Evolutionary conservation across 2,329 filamentous ascomycete species (phyloP).

Genomic region (Cladosporium halotolerans): DNA sequence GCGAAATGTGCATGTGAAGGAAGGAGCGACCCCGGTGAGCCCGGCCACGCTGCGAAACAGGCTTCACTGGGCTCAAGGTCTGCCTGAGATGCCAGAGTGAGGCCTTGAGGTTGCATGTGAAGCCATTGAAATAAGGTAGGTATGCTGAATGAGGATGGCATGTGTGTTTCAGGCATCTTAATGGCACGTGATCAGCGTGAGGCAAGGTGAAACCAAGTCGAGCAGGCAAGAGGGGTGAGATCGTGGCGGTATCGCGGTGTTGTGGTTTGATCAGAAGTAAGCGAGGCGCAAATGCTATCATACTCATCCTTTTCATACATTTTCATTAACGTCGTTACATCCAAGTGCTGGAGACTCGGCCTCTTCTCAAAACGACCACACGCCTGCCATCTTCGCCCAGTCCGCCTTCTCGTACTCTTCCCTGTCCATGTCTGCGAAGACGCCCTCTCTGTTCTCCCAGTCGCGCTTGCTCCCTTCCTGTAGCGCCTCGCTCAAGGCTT

Average conservation of each 20-base stretch:
- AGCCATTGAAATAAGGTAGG: no score
- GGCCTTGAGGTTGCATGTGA: not conserved
- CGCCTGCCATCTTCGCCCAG: constrained; percentile 16
- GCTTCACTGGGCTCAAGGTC: no score
- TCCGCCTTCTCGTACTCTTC: constrained; percentile 14
- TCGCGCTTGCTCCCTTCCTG: constrained; percentile 34
- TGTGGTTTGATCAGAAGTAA: no score
- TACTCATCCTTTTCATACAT: constrained; percentile 1
- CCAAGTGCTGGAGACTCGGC: not conserved
- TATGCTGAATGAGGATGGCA: no score
- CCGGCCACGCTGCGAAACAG: no score
- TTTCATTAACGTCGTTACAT: constrained; percentile 1
- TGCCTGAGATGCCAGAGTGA: no score
- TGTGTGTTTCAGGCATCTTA: not conserved
- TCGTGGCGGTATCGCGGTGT: no score
- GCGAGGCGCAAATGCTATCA: not conserved
- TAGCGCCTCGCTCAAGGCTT: constrained; percentile 35
- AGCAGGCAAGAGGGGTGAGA: no score
- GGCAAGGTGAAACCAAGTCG: no score
- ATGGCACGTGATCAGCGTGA: not conserved
- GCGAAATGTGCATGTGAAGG: constrained; percentile 8
- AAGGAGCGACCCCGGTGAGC: not conserved
- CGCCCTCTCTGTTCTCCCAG: constrained; percentile 26
- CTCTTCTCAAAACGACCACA: constrained; percentile 14
- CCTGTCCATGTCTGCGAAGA: constrained; percentile 11